Evolutionary conservation across 2,329 filamentous ascomycete genomes (phyloP), one percentile per base, ranked within the genome.

Genomic region (Talaromyces islandicus): DNA sequence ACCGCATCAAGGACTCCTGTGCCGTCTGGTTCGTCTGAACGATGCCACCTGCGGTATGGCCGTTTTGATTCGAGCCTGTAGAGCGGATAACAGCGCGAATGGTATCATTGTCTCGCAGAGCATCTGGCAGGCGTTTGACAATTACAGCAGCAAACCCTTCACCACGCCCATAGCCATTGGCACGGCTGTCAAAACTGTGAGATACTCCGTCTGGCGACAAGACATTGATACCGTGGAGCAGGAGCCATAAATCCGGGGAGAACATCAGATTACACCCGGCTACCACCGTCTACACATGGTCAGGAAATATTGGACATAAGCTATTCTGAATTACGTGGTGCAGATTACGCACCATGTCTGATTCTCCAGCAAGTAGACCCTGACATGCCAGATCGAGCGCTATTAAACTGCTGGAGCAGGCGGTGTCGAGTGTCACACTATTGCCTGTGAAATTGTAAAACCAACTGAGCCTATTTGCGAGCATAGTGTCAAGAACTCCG

Each of bases 1-100:
- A 67, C 7, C 68, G 69, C 59, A 83, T 85, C 59, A 83, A 66
- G 0, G 57, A 55, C 19, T 43, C 57, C 58, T 70, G 68, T 10
- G 66, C 67, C 1, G 57, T 24, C 9, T 19, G 19, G 41, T 56
- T 68, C 5, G 68, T 68, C 52, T 54, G 43, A 0, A 82, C 84
- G 61, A 85, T 80, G 0, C 82, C 82, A 27, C 58, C 57, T 27
- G 69, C 72, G 0, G 85, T 87, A 30, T 77, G 70, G 3, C 71
- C 68, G 12, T 67, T 68, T 27, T 73, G 71, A n/a, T 70, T 70
- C 3, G 69, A 67, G 5, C 60, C 64, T 2, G 65, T 65, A 24
- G 63, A 65, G 2, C 65, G 64, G 17, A 74, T 64, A n/a, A 71
- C 68, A 7, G 66, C 71, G 1, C 65, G 61, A 27, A 83, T 76